Percentiles rank a stretch among this genome's conserved stretches.
These are phyloP conservation scores for Haematococcus lacustris DNA, from an alignment of 139 green algal genomes.

Conservation along the genomic window DNA sequence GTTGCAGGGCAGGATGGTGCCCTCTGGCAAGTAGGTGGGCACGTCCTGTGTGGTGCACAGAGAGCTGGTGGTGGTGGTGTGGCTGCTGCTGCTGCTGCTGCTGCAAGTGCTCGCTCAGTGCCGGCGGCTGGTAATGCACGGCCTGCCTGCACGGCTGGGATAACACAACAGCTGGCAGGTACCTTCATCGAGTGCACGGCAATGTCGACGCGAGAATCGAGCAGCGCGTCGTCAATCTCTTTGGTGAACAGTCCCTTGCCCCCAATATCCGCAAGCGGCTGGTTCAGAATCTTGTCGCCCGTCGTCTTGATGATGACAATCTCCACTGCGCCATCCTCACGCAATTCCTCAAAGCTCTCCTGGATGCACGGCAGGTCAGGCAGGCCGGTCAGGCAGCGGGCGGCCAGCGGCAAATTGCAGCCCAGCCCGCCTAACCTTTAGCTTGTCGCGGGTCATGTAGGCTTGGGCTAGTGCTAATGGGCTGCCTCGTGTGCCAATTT, in stretches of 20 bases:
- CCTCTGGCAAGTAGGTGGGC: slow-evolving; percentile 93
- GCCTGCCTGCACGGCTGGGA: too few species aligned
- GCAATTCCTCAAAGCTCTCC: slow-evolving; percentile 76
- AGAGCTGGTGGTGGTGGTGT: too few species aligned
- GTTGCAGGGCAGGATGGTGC: slow-evolving; percentile 95
- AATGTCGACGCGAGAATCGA: slow-evolving; percentile 92
- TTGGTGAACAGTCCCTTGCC: slow-evolving; percentile 99
- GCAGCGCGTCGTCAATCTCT: slow-evolving; percentile 97
- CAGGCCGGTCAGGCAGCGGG: not conserved
- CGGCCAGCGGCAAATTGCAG: not conserved
- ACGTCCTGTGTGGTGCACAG: slow-evolving; percentile 90
- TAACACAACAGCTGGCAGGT: not conserved
- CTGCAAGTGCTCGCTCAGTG: too few species aligned
- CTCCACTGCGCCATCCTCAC: slow-evolving; percentile 90
- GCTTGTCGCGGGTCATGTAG: slow-evolving; percentile 91
- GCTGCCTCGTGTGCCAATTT: slow-evolving; percentile 77
- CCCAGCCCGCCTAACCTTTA: slow-evolving; percentile 63
- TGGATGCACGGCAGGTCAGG: slow-evolving; percentile 18
- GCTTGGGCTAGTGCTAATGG: slow-evolving; percentile 95
- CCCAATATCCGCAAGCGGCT: slow-evolving; percentile 97
- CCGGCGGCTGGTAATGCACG: too few species aligned
- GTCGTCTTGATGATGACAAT: slow-evolving; percentile 99
- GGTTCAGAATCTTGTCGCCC: slow-evolving; percentile 96
- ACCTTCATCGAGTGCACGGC: slow-evolving; percentile 99
- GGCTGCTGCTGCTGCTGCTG: too few species aligned